These are phyloP conservation scores for Sedum album DNA, from an alignment of 164 flowering plant species.

Conservation along the genomic window DNA sequence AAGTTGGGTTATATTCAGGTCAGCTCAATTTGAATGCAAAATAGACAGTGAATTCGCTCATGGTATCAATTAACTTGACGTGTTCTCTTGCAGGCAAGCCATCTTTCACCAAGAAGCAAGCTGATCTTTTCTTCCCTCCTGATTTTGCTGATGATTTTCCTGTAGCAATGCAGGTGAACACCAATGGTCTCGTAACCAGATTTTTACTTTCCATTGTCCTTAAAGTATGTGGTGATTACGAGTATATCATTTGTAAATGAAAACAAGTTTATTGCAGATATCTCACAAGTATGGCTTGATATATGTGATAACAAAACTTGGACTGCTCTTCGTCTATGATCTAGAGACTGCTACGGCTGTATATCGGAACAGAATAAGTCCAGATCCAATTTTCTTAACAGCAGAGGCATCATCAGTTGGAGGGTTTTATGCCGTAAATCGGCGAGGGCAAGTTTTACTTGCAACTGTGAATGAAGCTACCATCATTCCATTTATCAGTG, in stretches of 20 bases:
- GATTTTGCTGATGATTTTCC: conserved; percentile 98
- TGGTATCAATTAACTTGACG: too few relatives aligned
- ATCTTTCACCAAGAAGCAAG: conserved; percentile 86
- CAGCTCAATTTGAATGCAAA: too few relatives aligned
- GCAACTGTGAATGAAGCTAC: conserved; percentile 91
- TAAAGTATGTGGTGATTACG: background rate
- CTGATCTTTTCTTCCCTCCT: conserved; percentile 96
- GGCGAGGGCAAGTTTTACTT: conserved; percentile 86
- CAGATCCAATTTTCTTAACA: conserved; percentile 93
- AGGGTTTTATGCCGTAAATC: conserved; percentile 87
- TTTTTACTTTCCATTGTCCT: background rate
- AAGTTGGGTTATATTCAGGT: too few relatives aligned
- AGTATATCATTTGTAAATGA: too few relatives aligned
- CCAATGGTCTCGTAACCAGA: background rate
- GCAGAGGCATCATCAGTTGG: conserved; percentile 82
- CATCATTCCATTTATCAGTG: conserved; percentile 84
- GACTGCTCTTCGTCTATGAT: conserved; percentile 92
- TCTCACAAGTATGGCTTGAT: conserved; percentile 81
- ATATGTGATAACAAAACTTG: conserved; percentile 92
- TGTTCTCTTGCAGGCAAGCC: conserved; percentile 75
- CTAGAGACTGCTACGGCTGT: conserved; percentile 88
- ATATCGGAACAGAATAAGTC: conserved; percentile 87
- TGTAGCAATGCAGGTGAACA: conserved; percentile 88
- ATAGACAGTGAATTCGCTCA: too few relatives aligned
- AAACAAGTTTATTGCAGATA: conserved; percentile 38